Evolutionary conservation across 179 eudicot species (phyloP).

Genomic region (Amaranthus tricolor): DNA sequence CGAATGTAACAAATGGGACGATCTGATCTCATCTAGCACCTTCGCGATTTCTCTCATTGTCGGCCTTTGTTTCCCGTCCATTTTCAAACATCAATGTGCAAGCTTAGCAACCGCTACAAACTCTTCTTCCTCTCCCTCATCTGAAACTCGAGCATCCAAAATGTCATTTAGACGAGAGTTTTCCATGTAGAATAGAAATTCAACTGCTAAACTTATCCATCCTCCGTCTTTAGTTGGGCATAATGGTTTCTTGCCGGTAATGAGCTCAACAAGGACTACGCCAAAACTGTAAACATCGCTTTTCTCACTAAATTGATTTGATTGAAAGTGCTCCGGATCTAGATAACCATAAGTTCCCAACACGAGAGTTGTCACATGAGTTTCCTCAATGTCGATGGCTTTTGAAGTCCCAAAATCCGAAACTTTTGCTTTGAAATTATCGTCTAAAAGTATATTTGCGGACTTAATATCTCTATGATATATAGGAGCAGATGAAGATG

Average conservation of each 20-base stretch:
- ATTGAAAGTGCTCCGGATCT: constrained; percentile 22
- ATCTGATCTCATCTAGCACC: constrained; percentile 10
- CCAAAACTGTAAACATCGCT: too few species aligned
- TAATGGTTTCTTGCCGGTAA: constrained; percentile 21
- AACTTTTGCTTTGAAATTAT: too few species aligned
- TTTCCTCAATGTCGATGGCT: too few species aligned
- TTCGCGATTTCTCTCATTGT: constrained; percentile 21
- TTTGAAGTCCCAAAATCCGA: too few species aligned
- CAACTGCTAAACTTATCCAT: constrained; percentile 24
- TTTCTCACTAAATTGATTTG: not conserved
- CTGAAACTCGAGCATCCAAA: constrained; percentile 9
- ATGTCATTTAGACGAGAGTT: constrained; percentile 5
- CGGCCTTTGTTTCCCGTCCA: constrained; percentile 18
- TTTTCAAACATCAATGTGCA: constrained; percentile 11
- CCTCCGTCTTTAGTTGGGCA: constrained; percentile 9
- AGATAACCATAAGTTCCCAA: constrained; percentile 7
- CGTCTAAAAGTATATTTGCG: too few species aligned
- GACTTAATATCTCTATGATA: constrained; percentile 7
- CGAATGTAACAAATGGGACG: not conserved
- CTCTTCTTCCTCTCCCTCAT: constrained; percentile 21
- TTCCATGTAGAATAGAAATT: constrained; percentile 17
- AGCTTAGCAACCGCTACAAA: constrained; percentile 20
- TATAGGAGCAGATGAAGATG: constrained; percentile 17
- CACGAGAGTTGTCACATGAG: too few species aligned
- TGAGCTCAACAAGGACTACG: constrained; percentile 21